Base-by-base conservation (phyloP, 2,329 filamentous ascomycete genomes). In the Sporothrix schenckii region DNA sequence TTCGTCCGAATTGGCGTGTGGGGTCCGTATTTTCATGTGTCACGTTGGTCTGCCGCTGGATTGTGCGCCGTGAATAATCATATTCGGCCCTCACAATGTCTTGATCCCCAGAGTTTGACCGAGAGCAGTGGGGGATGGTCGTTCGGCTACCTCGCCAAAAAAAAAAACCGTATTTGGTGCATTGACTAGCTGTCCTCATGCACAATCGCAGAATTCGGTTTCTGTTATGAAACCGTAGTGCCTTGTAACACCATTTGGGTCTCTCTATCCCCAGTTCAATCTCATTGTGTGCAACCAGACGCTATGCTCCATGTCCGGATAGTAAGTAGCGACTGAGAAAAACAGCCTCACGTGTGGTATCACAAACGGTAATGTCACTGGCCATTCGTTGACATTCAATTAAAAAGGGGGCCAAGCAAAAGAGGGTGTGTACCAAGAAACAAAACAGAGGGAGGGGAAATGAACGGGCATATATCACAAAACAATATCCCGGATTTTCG, bases 281-380 rank as follows among this genome's bases (percentile, higher is more conserved):
- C 39, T 68, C 52, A 27, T 47, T 56, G 39, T 58, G 66, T 68
- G 44, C 66, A 41, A 58, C 66, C 52, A 19, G 27, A 16, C 52
- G 24, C 66, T 10, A 34, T 58, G 66, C 39, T 27, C 47, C 34
- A 54, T 54, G 66, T 16, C 52, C 66, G 39, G 66, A 47, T 27
- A 19, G 58, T 47, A 54, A 44, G 41, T 16, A 61, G 39, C 9
- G 63, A 21, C 63, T 70, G 69, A 70, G 69, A 63, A 21, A 68
- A 70, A 68, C 19, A 54, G 65, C 63, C 69, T 70, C 69, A 68
- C 1, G 30, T 47, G 24, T 14, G 52, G 69, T 70, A 16, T 54
- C 54, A 70, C 69, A 66, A n/a, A 10, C 63, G n/a, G 41, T 27
- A 44, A 14, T 30, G 7, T 24, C 54, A 9, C 11, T 27, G 61